Evolutionary conservation across 164 flowering plant genomes (phyloP).

Genomic region (grape (Vitis vinifera)): DNA sequence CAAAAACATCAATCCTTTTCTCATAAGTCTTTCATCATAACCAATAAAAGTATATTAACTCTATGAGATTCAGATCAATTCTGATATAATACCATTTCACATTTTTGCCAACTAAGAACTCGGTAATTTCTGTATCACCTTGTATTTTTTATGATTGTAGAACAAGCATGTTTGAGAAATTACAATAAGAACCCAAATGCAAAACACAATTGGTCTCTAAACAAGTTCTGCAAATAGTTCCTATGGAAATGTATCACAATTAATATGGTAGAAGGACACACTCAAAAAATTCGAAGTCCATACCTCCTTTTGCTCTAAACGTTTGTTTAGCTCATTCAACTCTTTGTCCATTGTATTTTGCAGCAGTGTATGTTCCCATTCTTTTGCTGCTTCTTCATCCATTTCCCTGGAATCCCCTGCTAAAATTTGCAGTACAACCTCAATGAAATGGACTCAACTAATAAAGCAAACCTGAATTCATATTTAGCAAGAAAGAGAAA

Average conservation of each 20-base stretch:
- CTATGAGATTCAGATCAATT: not conserved
- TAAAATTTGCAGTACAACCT: conserved; percentile 8
- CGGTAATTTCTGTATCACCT: not conserved
- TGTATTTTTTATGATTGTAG: not conserved
- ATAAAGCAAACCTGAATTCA: not conserved
- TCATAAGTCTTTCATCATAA: not conserved
- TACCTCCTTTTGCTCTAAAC: conserved; percentile 94
- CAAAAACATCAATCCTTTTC: not conserved
- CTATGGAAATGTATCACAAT: not conserved
- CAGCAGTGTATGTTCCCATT: conserved; percentile 91
- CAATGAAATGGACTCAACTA: not conserved
- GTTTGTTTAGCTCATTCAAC: conserved; percentile 78
- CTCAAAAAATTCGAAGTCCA: not conserved
- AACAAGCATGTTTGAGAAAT: not conserved
- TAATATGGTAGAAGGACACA: not conserved
- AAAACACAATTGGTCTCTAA: not conserved
- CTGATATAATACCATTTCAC: not conserved
- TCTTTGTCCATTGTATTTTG: conserved; percentile 94
- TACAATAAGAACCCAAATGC: not conserved
- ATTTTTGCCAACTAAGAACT: not conserved
- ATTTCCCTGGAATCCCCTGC: conserved; percentile 75
- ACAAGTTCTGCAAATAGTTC: not conserved
- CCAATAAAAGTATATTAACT: not conserved
- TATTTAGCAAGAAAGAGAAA: not conserved
- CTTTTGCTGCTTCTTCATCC: conserved; percentile 89